Evolutionary conservation across 345 rosid genomes (phyloP).

Genomic region (Psidium friedrichsthalianum): DNA sequence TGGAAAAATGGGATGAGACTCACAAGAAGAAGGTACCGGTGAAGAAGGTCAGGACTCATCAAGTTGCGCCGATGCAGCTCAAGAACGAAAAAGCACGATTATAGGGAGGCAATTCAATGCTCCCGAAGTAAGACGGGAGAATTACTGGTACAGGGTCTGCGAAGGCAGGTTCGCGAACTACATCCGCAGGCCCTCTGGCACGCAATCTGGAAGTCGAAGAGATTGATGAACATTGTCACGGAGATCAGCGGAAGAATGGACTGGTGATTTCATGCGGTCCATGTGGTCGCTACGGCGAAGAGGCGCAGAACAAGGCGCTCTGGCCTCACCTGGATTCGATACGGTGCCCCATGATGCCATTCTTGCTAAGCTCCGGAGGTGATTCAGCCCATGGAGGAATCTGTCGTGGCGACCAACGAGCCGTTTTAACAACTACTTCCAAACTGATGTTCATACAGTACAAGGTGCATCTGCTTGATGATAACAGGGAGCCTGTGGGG

Average conservation of each 20-base stretch:
- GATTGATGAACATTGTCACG: slow-evolving; percentile 81
- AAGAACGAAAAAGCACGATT: slow-evolving; percentile 68
- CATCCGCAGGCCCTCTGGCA: slow-evolving; percentile 77
- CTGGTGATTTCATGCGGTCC: slow-evolving; percentile 90
- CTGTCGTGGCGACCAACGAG: slow-evolving; percentile 74
- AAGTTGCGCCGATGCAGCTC: slow-evolving; percentile 59
- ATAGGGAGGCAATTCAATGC: slow-evolving; percentile 88
- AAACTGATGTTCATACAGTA: slow-evolving; percentile 77
- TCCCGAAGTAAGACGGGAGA: slow-evolving; percentile 55
- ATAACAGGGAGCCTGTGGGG: slow-evolving; percentile 70
- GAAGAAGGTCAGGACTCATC: slow-evolving; percentile 60
- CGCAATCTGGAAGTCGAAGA: slow-evolving; percentile 86
- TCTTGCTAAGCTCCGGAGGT: slow-evolving; percentile 41
- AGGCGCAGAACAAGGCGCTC: slow-evolving; percentile 63
- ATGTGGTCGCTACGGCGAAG: slow-evolving; percentile 88
- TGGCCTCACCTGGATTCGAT: slow-evolving; percentile 90
- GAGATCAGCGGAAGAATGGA: slow-evolving; percentile 85
- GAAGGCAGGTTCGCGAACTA: slow-evolving; percentile 70
- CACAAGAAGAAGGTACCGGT: slow-evolving; percentile 67
- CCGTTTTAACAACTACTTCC: slow-evolving; percentile 76
- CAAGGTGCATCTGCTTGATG: slow-evolving; percentile 80
- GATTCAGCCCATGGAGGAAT: slow-evolving; percentile 69
- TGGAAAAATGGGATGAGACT: slow-evolving; percentile 77
- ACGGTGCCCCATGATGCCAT: slow-evolving; percentile 79
- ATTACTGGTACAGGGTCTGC: slow-evolving; percentile 91